A percentile compares a stretch with the other conserved stretches of the same genome.
Conservation (phyloP, 108 stramenopile genomes). For the Cylindrotheca closterium region DNA sequence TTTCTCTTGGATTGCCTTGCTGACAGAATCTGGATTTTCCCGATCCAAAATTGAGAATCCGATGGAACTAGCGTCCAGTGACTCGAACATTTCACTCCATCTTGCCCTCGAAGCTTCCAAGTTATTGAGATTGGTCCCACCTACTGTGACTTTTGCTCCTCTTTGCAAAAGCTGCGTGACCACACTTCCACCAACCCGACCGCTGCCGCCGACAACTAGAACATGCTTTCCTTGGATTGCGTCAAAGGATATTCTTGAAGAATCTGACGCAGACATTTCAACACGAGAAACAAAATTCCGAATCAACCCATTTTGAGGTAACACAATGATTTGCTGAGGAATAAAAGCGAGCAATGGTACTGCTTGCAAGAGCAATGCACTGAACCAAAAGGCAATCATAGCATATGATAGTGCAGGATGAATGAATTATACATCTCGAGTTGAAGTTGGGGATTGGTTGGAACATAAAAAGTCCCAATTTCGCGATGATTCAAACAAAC, state of each 20-base stretch:
- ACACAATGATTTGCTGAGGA: background rate
- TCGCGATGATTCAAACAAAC: too few relatives aligned
- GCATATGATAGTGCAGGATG: too few relatives aligned
- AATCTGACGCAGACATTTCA: too few relatives aligned
- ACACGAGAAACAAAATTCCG: too few relatives aligned
- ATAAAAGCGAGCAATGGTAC: background rate
- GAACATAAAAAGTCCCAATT: too few relatives aligned
- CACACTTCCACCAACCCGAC: constrained; percentile 79
- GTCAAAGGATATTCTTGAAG: constrained; percentile 3
- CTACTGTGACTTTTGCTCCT: constrained; percentile 46
- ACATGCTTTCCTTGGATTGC: constrained; percentile 18
- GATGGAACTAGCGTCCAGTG: constrained; percentile 5
- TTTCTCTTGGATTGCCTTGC: background rate
- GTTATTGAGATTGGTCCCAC: constrained; percentile 35
- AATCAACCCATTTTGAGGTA: too few relatives aligned
- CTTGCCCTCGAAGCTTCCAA: constrained; percentile 25
- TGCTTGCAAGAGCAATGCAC: too few relatives aligned
- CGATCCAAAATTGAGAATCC: constrained; percentile 37
- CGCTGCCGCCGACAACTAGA: constrained; percentile 78
- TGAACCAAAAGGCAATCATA: too few relatives aligned
- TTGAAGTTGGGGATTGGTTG: too few relatives aligned
- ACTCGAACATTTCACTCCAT: constrained; percentile 34
- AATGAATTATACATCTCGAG: too few relatives aligned
- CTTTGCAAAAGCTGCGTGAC: constrained; percentile 44
- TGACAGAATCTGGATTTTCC: constrained; percentile 29